Base-by-base conservation (phyloP, 2,329 filamentous ascomycete species). In the Chaetomiaceae sp. region DNA sequence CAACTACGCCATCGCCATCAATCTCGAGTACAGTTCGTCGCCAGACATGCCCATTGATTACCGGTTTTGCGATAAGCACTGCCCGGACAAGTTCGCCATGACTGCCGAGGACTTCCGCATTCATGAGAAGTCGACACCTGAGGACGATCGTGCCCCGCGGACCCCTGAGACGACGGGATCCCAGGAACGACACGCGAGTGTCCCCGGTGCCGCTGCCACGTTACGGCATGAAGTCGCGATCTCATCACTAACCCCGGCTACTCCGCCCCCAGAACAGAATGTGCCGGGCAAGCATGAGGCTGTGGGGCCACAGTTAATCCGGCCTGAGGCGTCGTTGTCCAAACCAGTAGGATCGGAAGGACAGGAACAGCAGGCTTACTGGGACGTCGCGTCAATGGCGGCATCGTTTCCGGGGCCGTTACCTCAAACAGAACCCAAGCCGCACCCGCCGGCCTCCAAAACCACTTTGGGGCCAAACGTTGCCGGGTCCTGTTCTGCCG, bases 1-100 rank as follows among this genome's bases (percentile, higher is more conserved):
- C 11, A 58, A 58, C 36, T 58, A 58, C 39, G 56, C 56, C 4
- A 30, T 58, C 15, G 56, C 56, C 35, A 54, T 58, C 44, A 58
- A 58, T 27, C 30, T 58, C 9, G 56, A 58, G 32, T 58, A 58
- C 40, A 40, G 43, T 7, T 58, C 56, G 10, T 58, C 56, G 4
- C 52, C 56, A 3, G 56, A 58, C 18, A 47, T 51, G 37, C 56
- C 56, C 14, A 41, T 38, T 0, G 33, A 54, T 18, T 58, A 58
- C 34, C 39, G 26, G 5, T 58, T 56, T 27, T 58, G 56, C 27
- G 54, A 58, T 35, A 45, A 49, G 18, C n/a, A 26, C 20, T 58
- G 56, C 40, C 56, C 56, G 3, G 56, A 58, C 30, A 53, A 56
- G 48, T 53, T 50, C 17, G 52, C 56, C 39, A 56, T 58, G 22